A percentile compares a stretch with the other conserved stretches of the same genome.
Conservation (phyloP, 2,329 filamentous ascomycete genomes). For the Exophiala bonariae region DNA sequence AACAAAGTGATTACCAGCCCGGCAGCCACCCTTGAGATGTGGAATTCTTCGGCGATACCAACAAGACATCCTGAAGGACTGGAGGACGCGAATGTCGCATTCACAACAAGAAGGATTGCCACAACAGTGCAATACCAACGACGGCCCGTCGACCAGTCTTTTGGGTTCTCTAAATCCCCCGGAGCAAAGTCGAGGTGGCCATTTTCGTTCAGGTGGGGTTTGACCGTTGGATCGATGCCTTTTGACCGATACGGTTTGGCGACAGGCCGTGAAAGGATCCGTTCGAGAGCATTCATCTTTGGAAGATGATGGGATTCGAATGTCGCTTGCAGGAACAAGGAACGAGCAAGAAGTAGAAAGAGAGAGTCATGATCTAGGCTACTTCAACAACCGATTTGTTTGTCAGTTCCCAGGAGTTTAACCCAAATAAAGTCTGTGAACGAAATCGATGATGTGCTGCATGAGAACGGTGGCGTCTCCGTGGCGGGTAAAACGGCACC, state of each 20-base stretch:
- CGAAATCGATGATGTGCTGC: too few relatives aligned
- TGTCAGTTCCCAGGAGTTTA: too few relatives aligned
- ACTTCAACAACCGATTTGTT: too few relatives aligned
- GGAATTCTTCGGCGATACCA: constrained; percentile 47
- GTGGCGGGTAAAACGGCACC: too few relatives aligned
- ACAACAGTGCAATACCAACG: constrained; percentile 45
- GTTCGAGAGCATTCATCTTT: constrained; percentile 42
- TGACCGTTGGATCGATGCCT: constrained; percentile 36
- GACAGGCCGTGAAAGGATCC: constrained; percentile 51
- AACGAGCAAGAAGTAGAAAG: too few relatives aligned
- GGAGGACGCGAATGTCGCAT: constrained; percentile 56
- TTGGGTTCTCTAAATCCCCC: constrained; percentile 49
- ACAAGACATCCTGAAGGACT: constrained; percentile 39
- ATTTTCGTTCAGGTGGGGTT: constrained; percentile 49
- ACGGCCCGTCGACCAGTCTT: constrained; percentile 39
- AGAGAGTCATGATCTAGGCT: too few relatives aligned
- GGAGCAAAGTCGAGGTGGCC: constrained; percentile 54
- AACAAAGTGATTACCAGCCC: constrained; percentile 64
- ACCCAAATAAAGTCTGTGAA: too few relatives aligned
- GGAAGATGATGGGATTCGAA: too few relatives aligned
- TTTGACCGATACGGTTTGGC: constrained; percentile 54
- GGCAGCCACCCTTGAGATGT: constrained; percentile 49
- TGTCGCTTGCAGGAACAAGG: too few relatives aligned
- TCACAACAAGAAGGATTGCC: constrained; percentile 49
- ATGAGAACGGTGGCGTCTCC: too few relatives aligned